Evolutionary conservation across 306 rosid genomes (phyloP), one percentile per base, ranked within the genome.

Genomic region (Mimosa pudica): DNA sequence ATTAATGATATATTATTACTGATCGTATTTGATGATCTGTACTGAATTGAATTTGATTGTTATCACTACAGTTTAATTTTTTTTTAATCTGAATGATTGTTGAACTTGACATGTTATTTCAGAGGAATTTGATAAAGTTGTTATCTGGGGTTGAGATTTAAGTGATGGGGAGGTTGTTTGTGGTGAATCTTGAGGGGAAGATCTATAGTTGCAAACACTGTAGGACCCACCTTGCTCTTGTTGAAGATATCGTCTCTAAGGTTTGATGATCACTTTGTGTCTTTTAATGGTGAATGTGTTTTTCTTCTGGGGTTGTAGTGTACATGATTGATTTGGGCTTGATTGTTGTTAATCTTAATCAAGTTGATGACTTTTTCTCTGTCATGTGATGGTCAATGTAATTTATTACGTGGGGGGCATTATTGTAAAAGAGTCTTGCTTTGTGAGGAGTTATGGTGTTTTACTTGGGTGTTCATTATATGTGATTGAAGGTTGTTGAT

Each of bases 191-290:
- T 2, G 98, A 93, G 58, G 98, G 98, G 75, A 85, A 36, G 90
- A 77, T 93, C 90, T 93, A 93, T 72, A 89, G 93, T 87, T 93
- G 98, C 86, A 89, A 84, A 81, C 92, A 91, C 90, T 93, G 98
- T 84, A 85, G 89, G 48, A 93, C 97, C 80, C 97, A 88, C 83
- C 89, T 93, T 5, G 98, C 97, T 71, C 90, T 89, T 62, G 84
- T 9, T 73, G 84, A 91, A 47, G 94, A 93, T 81, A 79, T 93
- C 84, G 93, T 88, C 65, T 93, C 97, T 55, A 93, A 88, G 97
- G 98, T 93, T 85, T 72, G 8, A 55, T 72, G 8, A 55, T 77
- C 70, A 30, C 2, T 81, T 70, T 3, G 66, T 46, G 49, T 45
- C 79, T 81, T 70, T 65, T 82, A n/a, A 71, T 83, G 12, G 55